Percentiles rank a stretch among this genome's conserved stretches.
Evolutionary conservation across 1,139 yeast species (phyloP).

Genomic region (Saccharomyces hybrid): DNA sequence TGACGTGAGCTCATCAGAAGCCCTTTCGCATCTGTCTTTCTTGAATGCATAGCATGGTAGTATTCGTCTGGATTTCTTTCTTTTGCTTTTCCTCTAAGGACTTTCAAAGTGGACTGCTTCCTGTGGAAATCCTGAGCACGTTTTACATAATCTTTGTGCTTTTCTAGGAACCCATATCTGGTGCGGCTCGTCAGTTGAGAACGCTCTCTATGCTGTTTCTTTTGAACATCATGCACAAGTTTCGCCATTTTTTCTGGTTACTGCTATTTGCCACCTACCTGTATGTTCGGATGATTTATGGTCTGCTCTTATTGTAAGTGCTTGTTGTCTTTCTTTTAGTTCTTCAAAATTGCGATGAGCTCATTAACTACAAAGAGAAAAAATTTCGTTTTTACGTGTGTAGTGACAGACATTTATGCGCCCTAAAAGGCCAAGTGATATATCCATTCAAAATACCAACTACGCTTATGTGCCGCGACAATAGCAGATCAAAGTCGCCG

Average conservation of each 20-base stretch:
- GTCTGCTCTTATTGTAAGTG: neutral
- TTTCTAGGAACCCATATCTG: constrained; percentile 78
- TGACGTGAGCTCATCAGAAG: constrained; percentile 61
- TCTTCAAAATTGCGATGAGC: neutral
- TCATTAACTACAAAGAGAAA: neutral
- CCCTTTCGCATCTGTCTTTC: constrained; percentile 60
- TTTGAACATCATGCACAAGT: constrained; percentile 81
- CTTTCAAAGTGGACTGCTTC: constrained; percentile 78
- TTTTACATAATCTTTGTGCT: constrained; percentile 87
- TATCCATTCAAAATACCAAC: neutral
- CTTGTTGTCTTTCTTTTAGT: neutral
- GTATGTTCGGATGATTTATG: neutral
- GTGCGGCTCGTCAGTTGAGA: constrained; percentile 72
- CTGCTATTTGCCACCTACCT: neutral
- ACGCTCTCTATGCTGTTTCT: constrained; percentile 92
- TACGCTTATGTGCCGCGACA: neutral
- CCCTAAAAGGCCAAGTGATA: neutral
- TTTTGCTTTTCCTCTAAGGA: constrained; percentile 63
- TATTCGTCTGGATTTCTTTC: constrained; percentile 92
- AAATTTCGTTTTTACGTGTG: neutral
- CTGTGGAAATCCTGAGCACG: constrained; percentile 85
- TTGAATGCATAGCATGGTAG: constrained; percentile 82
- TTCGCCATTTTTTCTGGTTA: constrained; percentile 51
- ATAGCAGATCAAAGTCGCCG: neutral
- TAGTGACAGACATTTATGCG: neutral